Base-by-base conservation (phyloP, 176 grass and related monocot genomes). In the Aegilops sharonensis region DNA sequence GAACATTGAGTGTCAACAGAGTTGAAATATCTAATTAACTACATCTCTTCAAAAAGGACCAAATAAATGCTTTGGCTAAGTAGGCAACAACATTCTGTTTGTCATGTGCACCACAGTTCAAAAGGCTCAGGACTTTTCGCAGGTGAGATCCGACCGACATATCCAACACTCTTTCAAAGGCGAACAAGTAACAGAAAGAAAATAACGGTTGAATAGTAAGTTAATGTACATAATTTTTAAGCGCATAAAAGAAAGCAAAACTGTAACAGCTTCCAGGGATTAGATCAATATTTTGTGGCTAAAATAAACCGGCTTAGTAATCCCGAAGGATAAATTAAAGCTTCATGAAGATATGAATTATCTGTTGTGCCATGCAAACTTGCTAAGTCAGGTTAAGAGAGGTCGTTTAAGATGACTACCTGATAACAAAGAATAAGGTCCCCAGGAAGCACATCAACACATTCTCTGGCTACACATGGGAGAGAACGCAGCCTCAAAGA, bases 401-500 rank as follows among this genome's bases (percentile, higher is more conserved):
- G 32, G 35, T 62, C 5, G 31, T 78, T 11, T 75, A 79, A 63
- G 25, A 61, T 64, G 32, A 63, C 1, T 6, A 95, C 94, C 94
- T 95, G 94, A 61, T 89, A 95, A 64, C 94, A 95, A 70, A 93
- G 94, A 64, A 95, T 95, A 48, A 91, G 94, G 4, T 95, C 94
- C 25, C 94, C 89, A 60, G 91, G 94, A 91, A 93, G 91, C 48
- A 95, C 94, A 5, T 84, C 91, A 83, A 91, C 84, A 74, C 94
- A 95, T 91, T 95, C 94, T 42, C 74, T 86, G 27, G 87, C 81
- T 84, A 91, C 89, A 29, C 94, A 95, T 63, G 94, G 94, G 83
- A 95, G 93, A 73, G 93, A 95, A 52, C 91, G 88, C 35, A 89
- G 91, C n/a, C 89, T 87, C 67, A 95, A 89, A 93, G 86, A 93